Percentiles rank a stretch among this genome's conserved stretches.
Evolutionary conservation across 108 stramenopile species (phyloP).

Genomic region (Fistulifera pelliculosa): DNA sequence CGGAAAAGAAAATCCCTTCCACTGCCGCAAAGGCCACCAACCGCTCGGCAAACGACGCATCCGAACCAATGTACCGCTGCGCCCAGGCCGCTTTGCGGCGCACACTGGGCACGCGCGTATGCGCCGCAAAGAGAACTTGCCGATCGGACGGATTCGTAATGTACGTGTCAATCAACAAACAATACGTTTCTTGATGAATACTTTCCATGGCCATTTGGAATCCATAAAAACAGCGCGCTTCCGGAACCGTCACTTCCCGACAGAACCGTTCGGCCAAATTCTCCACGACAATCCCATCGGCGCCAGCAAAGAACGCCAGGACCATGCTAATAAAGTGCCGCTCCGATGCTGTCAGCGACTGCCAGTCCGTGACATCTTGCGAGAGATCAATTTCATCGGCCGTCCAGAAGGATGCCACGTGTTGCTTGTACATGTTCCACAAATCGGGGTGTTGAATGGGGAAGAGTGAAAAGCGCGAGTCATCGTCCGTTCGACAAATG

Average conservation of each 20-base stretch:
- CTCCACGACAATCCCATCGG: conserved; percentile 88
- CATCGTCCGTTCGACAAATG: conserved; percentile 66
- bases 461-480: conserved; percentile 84
- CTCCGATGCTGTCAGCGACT: conserved; percentile 70
- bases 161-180: conserved; percentile 80
- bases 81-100: conserved; percentile 83
- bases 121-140: conserved; percentile 57
- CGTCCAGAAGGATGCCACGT: conserved; percentile 97
- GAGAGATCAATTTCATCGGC: conserved; percentile 96
- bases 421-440: conserved; percentile 97
- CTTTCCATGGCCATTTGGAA: conserved; percentile 93
- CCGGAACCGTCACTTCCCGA: conserved; percentile 77
- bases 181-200: conserved; percentile 88
- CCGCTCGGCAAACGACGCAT: conserved; percentile 74
- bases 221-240: conserved; percentile 89
- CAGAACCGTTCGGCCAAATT: conserved; percentile 82
- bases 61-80: conserved; percentile 58
- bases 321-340: conserved; percentile 82
- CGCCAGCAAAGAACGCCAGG: conserved; percentile 80
- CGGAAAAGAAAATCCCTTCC: conserved; percentile 91
- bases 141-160: conserved; percentile 68
- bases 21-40: conserved; percentile 88
- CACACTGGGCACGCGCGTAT: conserved; percentile 69
- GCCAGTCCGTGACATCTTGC: conserved; percentile 88
- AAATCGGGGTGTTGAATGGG: conserved; percentile 85